Evolutionary conservation across 768 basidiomycete genomes (phyloP).

Genomic region (Rickenella mellea): DNA sequence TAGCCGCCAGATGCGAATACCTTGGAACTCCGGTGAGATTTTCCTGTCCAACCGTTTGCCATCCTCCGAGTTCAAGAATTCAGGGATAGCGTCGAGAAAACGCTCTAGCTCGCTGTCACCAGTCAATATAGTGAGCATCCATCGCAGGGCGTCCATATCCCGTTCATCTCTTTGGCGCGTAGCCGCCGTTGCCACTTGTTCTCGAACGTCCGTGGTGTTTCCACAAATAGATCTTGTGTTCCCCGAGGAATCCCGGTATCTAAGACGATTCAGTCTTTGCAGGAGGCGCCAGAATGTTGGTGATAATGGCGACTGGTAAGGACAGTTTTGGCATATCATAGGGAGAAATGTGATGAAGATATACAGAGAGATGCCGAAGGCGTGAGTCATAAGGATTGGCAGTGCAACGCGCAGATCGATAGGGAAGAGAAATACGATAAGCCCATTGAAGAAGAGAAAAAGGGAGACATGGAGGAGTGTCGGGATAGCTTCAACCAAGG

Average conservation of each 20-base stretch:
- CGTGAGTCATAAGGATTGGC: constrained; percentile 2
- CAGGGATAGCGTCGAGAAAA: constrained; percentile 26
- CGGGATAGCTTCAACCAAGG: constrained; percentile 4
- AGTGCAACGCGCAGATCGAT: constrained; percentile 5
- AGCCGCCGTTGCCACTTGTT: constrained; percentile 24
- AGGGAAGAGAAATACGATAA: constrained; percentile 8
- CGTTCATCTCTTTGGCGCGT: constrained; percentile 25
- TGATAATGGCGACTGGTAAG: constrained; percentile 12
- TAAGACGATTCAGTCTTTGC: constrained; percentile 16
- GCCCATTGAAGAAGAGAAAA: constrained; percentile 10
- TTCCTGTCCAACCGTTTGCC: too few relatives aligned
- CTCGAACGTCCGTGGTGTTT: constrained; percentile 22
- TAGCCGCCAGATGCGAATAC: too few relatives aligned
- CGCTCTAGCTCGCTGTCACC: constrained; percentile 26
- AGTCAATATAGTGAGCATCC: constrained; percentile 26
- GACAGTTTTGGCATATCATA: constrained; percentile 4
- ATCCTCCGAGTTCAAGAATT: constrained; percentile 24
- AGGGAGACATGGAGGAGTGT: constrained; percentile 7
- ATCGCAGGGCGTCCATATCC: constrained; percentile 29
- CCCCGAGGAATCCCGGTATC: constrained; percentile 12
- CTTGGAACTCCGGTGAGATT: too few relatives aligned
- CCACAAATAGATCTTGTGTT: constrained; percentile 7
- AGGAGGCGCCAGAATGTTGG: constrained; percentile 9
- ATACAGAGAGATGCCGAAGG: background rate
- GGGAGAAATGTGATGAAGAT: constrained; percentile 6